A percentile compares a stretch with the other conserved stretches of the same genome.
Evolutionary conservation across 2,329 filamentous ascomycete species (phyloP).

Genomic region (Neonectria sp.): DNA sequence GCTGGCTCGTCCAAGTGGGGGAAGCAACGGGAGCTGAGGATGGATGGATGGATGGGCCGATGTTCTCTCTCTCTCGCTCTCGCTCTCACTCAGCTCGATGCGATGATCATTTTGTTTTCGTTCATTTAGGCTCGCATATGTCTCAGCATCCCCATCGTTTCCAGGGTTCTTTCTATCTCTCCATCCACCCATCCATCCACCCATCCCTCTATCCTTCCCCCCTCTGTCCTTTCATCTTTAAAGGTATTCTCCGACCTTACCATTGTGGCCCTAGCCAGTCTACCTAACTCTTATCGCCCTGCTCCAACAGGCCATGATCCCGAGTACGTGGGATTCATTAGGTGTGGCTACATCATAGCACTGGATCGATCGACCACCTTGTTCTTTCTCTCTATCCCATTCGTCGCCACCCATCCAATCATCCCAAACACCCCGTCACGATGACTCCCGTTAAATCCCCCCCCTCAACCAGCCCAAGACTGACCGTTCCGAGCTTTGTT

Average conservation of each 20-base stretch:
- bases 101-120: conserved; percentile 38
- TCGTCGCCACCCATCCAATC: conserved; percentile 18
- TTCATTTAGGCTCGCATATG: conserved; percentile 34
- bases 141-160: conserved; percentile 11
- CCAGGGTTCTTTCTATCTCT: not conserved
- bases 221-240: conserved; percentile 2
- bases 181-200: not conserved
- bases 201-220: not conserved
- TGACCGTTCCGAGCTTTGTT: conserved; percentile 27
- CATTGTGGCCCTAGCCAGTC: conserved; percentile 4
- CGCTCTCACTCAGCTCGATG: conserved; percentile 31
- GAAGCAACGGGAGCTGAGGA: conserved; percentile 12
- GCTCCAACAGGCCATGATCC: conserved; percentile 43
- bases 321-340: conserved; percentile 41
- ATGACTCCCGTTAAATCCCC: conserved; percentile 43
- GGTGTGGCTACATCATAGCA: conserved; percentile 48
- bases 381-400: not conserved
- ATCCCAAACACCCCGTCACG: conserved; percentile 14
- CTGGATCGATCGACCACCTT: conserved; percentile 36
- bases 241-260: conserved; percentile 8
- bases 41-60: conserved; percentile 8
- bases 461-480: conserved; percentile 36
- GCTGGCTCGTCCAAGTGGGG: conserved; percentile 33
- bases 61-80: not conserved
- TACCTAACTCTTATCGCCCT: conserved; percentile 15